These are phyloP conservation scores for Massariosphaeria phaeospora DNA, from an alignment of 495 filamentous ascomycete species.

Conservation along the genomic window DNA sequence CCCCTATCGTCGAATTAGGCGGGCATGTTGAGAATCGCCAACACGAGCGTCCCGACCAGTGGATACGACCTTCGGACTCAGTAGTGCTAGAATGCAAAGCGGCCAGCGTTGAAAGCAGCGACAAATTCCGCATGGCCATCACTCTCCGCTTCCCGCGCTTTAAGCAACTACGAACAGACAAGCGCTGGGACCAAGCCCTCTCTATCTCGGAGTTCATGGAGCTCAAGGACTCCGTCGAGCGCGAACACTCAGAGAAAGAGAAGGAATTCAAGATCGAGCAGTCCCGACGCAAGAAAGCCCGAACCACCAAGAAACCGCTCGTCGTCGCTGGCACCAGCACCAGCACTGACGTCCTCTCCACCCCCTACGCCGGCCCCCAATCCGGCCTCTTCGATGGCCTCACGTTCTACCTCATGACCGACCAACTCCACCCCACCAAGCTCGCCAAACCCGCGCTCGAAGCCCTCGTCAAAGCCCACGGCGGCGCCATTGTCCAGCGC, in stretches of 20 bases:
- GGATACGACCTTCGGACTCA: conserved; percentile 87
- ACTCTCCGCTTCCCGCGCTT: conserved; percentile 93
- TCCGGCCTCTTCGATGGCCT: conserved; percentile 66
- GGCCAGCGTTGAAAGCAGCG: conserved; percentile 67
- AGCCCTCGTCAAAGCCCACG: conserved; percentile 77
- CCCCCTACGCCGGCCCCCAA: conserved; percentile 51
- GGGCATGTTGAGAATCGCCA: conserved; percentile 64
- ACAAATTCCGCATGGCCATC: conserved; percentile 68
- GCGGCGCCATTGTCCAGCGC: conserved; percentile 75
- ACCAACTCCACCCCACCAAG: conserved; percentile 54
- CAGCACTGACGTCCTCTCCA: conserved; percentile 46
- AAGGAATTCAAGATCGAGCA: conserved; percentile 81
- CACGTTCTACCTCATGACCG: conserved; percentile 72
- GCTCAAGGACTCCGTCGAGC: conserved; percentile 65
- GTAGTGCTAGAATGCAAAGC: conserved; percentile 87
- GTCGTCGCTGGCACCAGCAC: conserved; percentile 58
- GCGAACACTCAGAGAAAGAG: conserved; percentile 65
- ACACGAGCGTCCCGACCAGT: conserved; percentile 79
- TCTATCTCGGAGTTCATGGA: conserved; percentile 70
- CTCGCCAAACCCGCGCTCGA: conserved; percentile 78
- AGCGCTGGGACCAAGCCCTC: conserved; percentile 75
- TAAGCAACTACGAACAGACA: conserved; percentile 73
- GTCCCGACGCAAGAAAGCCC: conserved; percentile 56
- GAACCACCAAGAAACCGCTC: conserved; percentile 57
- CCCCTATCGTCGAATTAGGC: conserved; percentile 72